phyloP scores from a whole-genome alignment of 306 rosid genomes.

The Benincasa hispida region DNA sequence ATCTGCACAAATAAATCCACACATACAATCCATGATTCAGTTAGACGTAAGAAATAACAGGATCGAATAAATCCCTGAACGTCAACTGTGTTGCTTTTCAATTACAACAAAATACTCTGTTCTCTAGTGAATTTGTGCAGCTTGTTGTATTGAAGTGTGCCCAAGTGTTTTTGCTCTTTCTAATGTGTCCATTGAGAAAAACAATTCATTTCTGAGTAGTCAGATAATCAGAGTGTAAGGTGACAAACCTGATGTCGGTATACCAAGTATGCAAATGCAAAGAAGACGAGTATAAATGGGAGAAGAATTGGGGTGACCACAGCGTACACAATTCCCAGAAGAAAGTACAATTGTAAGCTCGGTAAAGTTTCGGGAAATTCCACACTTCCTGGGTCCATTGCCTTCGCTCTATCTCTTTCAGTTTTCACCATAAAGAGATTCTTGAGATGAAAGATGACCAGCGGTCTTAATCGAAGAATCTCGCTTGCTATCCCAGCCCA shows the following conservation, averaged over 20 bases:
- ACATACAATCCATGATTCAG: background rate
- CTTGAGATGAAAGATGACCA: constrained; percentile 90
- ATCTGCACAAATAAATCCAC: constrained; percentile 32
- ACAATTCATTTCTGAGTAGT: too few relatives aligned
- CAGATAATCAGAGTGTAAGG: background rate
- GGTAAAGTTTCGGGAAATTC: constrained; percentile 87
- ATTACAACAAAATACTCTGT: background rate
- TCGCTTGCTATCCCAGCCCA: constrained; percentile 98
- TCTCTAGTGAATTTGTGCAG: background rate
- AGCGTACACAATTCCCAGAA: constrained; percentile 86
- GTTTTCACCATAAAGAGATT: constrained; percentile 90
- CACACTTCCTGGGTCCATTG: constrained; percentile 85
- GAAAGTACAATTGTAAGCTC: constrained; percentile 83
- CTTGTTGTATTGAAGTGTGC: background rate
- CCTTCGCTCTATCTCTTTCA: constrained; percentile 79
- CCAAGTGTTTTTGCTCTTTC: background rate
- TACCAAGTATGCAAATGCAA: constrained; percentile 84
- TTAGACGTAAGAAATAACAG: background rate
- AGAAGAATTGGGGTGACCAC: constrained; percentile 93
- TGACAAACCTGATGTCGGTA: constrained; percentile 94
- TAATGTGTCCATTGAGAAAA: background rate
- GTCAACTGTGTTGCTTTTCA: background rate
- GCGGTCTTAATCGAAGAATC: constrained; percentile 83
- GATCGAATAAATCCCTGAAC: background rate
- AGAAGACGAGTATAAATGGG: constrained; percentile 91